These are phyloP conservation scores for Camptophora hylomeconis DNA, from an alignment of 2,329 filamentous ascomycete species.

Conservation along the genomic window DNA sequence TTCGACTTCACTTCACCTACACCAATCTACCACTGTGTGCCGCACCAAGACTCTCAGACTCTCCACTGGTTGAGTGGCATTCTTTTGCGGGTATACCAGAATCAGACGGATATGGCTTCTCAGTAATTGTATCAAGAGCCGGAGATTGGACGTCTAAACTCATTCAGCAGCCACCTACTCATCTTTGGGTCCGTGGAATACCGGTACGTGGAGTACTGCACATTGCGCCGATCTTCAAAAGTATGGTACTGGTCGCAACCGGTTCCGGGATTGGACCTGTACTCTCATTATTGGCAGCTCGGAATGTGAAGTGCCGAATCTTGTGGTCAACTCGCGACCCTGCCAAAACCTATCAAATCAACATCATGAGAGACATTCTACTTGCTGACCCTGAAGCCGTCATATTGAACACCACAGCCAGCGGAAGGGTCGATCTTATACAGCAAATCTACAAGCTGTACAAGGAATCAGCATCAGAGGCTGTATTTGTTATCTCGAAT, in stretches of 20 bases:
- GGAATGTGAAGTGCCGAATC: constrained; percentile 37
- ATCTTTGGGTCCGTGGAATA: constrained; percentile 56
- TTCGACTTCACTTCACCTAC: constrained; percentile 57
- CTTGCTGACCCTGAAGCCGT: constrained; percentile 48
- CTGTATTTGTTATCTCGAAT: constrained; percentile 62
- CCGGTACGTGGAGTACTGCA: constrained; percentile 56
- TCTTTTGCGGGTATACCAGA: constrained; percentile 62
- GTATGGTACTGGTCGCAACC: constrained; percentile 54
- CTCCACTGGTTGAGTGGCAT: constrained; percentile 59
- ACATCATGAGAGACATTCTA: constrained; percentile 43
- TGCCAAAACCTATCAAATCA: constrained; percentile 46
- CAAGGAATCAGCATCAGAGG: constrained; percentile 41
- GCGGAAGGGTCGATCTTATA: constrained; percentile 49
- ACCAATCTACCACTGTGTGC: constrained; percentile 44
- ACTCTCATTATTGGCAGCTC: constrained; percentile 45
- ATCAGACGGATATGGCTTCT: constrained; percentile 45
- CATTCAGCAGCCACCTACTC: constrained; percentile 47
- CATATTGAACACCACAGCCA: constrained; percentile 51
- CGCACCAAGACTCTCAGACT: constrained; percentile 46
- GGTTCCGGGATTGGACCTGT: constrained; percentile 62
- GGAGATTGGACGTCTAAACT: constrained; percentile 60
- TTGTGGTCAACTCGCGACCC: constrained; percentile 57
- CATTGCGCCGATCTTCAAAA: constrained; percentile 52
- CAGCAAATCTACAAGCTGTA: constrained; percentile 40
- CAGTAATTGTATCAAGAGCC: constrained; percentile 56